Percentiles rank a stretch among this genome's conserved stretches.
phyloP scores from a whole-genome alignment of 129 eudicot species.

The Lonicera japonica region DNA sequence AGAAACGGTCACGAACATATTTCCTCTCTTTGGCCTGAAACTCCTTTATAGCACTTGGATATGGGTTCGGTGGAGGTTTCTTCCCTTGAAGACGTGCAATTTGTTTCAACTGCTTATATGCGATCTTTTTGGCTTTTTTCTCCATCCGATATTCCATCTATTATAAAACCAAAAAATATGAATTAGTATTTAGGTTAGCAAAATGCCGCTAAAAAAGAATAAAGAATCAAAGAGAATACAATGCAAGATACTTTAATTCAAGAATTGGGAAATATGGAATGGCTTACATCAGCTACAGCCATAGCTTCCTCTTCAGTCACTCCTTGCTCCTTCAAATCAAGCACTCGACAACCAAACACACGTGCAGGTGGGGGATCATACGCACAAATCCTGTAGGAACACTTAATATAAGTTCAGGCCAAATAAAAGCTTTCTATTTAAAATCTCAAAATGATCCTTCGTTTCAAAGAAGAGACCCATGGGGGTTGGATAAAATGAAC shows the following conservation, averaged over 20 bases:
- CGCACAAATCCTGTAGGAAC: conserved; percentile 40
- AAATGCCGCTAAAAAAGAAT: not conserved
- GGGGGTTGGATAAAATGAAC: no score
- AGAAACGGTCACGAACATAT: conserved; percentile 64
- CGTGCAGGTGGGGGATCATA: conserved; percentile 82
- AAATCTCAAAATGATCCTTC: not conserved
- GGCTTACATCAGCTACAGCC: conserved; percentile 77
- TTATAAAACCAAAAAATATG: not conserved
- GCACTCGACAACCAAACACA: conserved; percentile 65
- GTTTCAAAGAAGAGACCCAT: not conserved
- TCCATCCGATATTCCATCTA: conserved; percentile 73
- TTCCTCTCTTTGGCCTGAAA: conserved; percentile 80
- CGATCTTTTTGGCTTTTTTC: conserved; percentile 64
- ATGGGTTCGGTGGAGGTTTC: conserved; percentile 79
- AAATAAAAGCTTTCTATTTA: not conserved
- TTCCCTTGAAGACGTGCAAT: conserved; percentile 62
- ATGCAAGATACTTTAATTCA: conserved; percentile 7
- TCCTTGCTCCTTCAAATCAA: conserved; percentile 78
- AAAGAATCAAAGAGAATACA: no score
- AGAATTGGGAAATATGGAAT: conserved; percentile 1
- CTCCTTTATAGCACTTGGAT: conserved; percentile 76
- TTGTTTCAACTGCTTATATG: conserved; percentile 67
- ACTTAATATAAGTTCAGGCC: not conserved
- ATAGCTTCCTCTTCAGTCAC: conserved; percentile 70
- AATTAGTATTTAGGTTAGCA: not conserved